Evolutionary conservation across 1,284 basidiomycete genomes (phyloP), one percentile per base, ranked within the genome.

Genomic region (Salmacisia buchloeana): DNA sequence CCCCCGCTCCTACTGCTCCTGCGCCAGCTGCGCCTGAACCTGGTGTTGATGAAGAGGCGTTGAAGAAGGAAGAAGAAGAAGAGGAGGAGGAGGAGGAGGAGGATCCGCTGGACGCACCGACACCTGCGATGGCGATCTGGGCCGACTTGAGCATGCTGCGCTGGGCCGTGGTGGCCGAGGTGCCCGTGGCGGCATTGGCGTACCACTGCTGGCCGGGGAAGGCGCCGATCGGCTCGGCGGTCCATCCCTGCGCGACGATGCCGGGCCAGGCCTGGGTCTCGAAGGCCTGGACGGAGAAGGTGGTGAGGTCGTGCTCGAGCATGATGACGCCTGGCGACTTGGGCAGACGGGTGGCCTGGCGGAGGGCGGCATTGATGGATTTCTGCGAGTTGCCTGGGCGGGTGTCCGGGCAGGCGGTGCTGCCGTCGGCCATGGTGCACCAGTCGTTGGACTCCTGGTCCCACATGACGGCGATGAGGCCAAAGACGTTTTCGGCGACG

Each of bases 391-490:
- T 65, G 33, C 71, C 71, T n/a, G 64, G 23, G 27, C 67, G 67
- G 23, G 69, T 70, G 36, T 60, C 65, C 63, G 65, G 67, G 59
- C 41, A 60, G 15, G 68, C 72, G 33, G 72, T 75, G 25, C 69
- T 70, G 52, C 38, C 67, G n/a, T 68, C 70, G 63, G 73, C 69
- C 41, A 70, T 68, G 21, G 73, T 65, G 61, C 73, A 75, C 73
- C 73, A 75, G 62, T 75, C 73, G 62, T 75, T 72, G 41, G 69
- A 69, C 38, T 74, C 72, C 64, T 71, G 68, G 77, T 91, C 91
- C 89, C 90, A 92, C 70, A 90, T 81, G 58, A 91, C 83, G 21
- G 87, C 87, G 18, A 82, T 83, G 65, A 91, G 76, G 35, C 86
- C 68, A 54, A 73, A 72, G 39, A 74, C 72, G 27, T 73, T 85